Conservation (phyloP, 768 basidiomycete species). For the Naganishia vishniacii region DNA sequence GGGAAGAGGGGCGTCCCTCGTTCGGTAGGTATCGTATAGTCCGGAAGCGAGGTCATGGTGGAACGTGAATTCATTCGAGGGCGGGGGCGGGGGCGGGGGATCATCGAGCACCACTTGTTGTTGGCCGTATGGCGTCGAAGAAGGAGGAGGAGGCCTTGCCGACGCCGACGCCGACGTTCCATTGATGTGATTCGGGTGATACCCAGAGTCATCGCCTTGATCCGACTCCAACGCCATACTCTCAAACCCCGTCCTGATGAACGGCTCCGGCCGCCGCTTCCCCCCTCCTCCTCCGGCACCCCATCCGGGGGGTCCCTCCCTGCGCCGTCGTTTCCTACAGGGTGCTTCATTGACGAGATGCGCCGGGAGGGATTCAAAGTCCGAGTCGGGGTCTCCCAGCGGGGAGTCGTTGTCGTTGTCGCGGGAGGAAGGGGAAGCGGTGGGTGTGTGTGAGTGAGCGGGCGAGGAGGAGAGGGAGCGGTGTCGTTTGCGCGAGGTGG, state of each 20-base stretch:
- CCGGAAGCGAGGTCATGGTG: not conserved
- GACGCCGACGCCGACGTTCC: too few relatives aligned
- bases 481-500: slow-evolving; percentile 13
- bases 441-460: not conserved
- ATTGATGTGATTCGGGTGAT: not conserved
- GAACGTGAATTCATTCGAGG: not conserved
- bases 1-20: not conserved
- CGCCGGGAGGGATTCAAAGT: slow-evolving; percentile 3
- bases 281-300: not conserved
- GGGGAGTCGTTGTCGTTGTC: too few relatives aligned
- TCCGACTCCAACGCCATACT: slow-evolving; percentile 4
- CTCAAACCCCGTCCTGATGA: slow-evolving; percentile 15
- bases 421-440: too few relatives aligned
- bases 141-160: not conserved
- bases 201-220: not conserved
- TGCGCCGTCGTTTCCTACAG: slow-evolving; percentile 21
- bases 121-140: not conserved
- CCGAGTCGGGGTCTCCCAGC: slow-evolving; percentile 6
- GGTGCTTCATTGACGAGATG: slow-evolving; percentile 2
- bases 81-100: not conserved
- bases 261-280: not conserved
- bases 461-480: slow-evolving; percentile 22
- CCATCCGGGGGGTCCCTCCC: not conserved
- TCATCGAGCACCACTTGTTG: slow-evolving; percentile 7
- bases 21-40: slow-evolving; percentile 6